Percentiles rank a stretch among this genome's conserved stretches.
phyloP scores from a whole-genome alignment of 805 yeast species.

The Schizosaccharomyces cryophilus region DNA sequence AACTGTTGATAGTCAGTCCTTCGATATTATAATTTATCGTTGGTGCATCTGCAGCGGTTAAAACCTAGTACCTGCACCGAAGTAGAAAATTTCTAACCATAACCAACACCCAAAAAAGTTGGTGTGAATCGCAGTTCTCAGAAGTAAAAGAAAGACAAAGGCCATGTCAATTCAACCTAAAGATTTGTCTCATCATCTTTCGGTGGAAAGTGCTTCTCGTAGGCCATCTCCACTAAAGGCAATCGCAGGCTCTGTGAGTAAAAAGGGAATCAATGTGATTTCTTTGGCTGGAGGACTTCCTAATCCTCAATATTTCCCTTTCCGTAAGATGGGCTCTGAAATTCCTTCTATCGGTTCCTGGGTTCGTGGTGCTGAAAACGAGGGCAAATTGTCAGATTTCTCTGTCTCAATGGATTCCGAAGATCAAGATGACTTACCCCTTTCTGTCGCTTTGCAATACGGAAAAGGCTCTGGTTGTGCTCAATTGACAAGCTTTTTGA shows the following conservation, averaged over 20 bases:
- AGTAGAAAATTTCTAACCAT: too few species aligned
- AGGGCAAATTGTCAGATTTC: slow-evolving; percentile 7
- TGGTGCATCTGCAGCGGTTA: too few species aligned
- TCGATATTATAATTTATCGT: too few species aligned
- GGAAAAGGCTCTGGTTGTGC: slow-evolving; percentile 66
- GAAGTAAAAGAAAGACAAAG: background rate
- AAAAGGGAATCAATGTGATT: slow-evolving; percentile 37
- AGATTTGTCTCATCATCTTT: slow-evolving; percentile 49
- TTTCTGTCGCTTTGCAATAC: slow-evolving; percentile 71
- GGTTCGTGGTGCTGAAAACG: slow-evolving; percentile 20
- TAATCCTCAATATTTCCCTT: slow-evolving; percentile 70
- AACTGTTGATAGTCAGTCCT: too few species aligned
- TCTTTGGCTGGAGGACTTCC: slow-evolving; percentile 95
- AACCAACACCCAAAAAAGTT: too few species aligned
- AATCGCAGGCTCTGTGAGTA: slow-evolving; percentile 40
- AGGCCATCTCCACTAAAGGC: slow-evolving; percentile 58
- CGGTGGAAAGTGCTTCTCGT: slow-evolving; percentile 58
- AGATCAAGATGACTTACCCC: slow-evolving; percentile 30
- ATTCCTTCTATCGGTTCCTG: slow-evolving; percentile 38
- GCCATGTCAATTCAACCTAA: background rate
- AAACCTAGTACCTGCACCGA: too few species aligned
- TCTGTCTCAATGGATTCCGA: slow-evolving; percentile 19
- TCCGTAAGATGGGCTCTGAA: slow-evolving; percentile 47
- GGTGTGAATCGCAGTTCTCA: too few species aligned
- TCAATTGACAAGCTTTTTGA: slow-evolving; percentile 39